These are phyloP conservation scores for Melastoma candidum DNA, from an alignment of 441 rosid genomes.

Conservation along the genomic window DNA sequence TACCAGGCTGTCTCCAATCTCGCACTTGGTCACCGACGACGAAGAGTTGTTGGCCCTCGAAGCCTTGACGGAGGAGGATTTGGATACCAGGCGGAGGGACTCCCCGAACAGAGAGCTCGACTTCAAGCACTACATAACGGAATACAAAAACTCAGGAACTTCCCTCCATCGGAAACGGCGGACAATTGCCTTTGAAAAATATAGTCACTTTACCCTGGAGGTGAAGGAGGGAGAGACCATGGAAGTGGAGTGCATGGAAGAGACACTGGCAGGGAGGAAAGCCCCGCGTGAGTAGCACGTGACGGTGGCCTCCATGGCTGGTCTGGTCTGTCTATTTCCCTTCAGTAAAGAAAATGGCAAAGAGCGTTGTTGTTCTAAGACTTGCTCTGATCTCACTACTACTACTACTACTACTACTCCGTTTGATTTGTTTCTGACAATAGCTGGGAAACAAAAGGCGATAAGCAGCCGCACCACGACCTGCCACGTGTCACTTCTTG, in stretches of 20 bases:
- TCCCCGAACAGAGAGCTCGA: slow-evolving; percentile 81
- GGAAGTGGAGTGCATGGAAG: slow-evolving; percentile 63
- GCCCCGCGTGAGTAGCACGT: slow-evolving; percentile 58
- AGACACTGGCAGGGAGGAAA: slow-evolving; percentile 40
- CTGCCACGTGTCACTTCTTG: slow-evolving; percentile 10
- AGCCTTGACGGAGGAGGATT: slow-evolving; percentile 34
- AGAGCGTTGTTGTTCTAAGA: too few species aligned
- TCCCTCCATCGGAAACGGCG: background rate
- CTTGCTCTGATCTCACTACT: background rate
- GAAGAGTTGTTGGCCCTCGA: slow-evolving; percentile 38
- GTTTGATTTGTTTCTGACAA: background rate
- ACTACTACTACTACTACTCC: background rate
- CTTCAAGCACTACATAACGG: slow-evolving; percentile 45
- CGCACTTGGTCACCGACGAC: slow-evolving; percentile 53
- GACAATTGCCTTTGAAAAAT: too few species aligned
- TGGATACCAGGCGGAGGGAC: slow-evolving; percentile 42
- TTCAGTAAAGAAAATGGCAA: too few species aligned
- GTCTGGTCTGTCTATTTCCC: background rate
- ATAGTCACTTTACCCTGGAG: slow-evolving; percentile 42
- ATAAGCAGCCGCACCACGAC: slow-evolving; percentile 5
- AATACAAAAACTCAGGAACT: background rate
- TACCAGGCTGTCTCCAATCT: slow-evolving; percentile 92
- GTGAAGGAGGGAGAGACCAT: slow-evolving; percentile 42
- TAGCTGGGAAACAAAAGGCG: background rate
- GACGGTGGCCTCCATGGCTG: slow-evolving; percentile 64